A percentile compares a stretch with the other conserved stretches of the same genome.
phyloP scores from a whole-genome alignment of 2,329 filamentous ascomycete species.

The Botrytis elliptica region DNA sequence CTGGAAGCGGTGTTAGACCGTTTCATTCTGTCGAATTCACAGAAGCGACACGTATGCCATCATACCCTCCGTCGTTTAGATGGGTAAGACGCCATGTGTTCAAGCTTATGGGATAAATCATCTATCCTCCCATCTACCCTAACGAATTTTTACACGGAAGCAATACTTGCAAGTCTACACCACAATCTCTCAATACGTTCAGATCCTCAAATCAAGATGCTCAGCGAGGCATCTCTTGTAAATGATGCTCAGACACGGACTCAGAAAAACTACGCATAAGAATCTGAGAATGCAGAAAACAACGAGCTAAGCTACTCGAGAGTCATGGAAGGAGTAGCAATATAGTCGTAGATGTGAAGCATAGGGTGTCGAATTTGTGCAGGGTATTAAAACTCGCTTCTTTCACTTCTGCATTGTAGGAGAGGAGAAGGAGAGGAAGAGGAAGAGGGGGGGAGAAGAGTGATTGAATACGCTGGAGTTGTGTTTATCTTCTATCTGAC shows the following conservation, averaged over 20 bases:
- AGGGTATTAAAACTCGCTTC: too few species aligned
- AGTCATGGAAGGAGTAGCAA: neutral
- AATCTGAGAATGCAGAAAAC: neutral
- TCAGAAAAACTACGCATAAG: neutral
- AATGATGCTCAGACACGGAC: rapidly evolving
- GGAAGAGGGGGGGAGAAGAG: too few species aligned
- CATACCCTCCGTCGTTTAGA: rapidly evolving
- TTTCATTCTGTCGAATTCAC: neutral
- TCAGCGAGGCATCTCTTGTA: neutral
- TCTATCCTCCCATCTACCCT: neutral
- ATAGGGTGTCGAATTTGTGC: neutral
- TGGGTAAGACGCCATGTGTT: neutral
- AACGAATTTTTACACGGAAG: neutral
- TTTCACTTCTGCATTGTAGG: too few species aligned
- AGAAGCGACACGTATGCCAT: neutral
- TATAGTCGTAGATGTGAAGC: neutral
- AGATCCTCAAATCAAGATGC: neutral
- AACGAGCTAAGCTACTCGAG: neutral
- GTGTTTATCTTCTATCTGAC: neutral
- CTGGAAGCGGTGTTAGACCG: neutral
- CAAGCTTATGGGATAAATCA: neutral
- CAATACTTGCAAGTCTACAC: neutral
- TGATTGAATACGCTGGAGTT: too few species aligned
- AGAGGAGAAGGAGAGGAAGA: too few species aligned
- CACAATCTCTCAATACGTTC: neutral